Evolutionary conservation across 352 stramenopile species (phyloP).

Genomic region (Globisporangium camurandrum): DNA sequence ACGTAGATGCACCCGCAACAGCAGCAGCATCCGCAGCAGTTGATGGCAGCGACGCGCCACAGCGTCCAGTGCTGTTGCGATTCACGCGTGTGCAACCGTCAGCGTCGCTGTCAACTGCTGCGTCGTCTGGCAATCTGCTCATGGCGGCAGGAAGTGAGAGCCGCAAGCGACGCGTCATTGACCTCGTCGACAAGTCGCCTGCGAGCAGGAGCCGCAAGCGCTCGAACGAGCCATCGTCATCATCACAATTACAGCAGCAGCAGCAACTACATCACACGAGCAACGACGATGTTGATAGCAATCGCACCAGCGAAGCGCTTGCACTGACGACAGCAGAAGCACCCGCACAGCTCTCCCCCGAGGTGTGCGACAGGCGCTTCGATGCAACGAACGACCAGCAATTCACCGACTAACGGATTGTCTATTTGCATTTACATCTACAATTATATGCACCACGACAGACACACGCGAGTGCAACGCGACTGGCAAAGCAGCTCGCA

Average conservation of each 20-base stretch:
- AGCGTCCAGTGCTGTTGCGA: constrained; percentile 8
- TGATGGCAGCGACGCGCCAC: background rate
- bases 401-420: too few relatives aligned
- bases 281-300: background rate
- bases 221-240: too few relatives aligned
- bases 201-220: background rate
- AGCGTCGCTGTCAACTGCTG: background rate
- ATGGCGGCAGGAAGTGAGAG: background rate
- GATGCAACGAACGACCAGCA: too few relatives aligned
- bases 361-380: too few relatives aligned
- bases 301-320: background rate
- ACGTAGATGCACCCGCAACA: background rate
- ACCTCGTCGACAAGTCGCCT: background rate
- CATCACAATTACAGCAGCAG: too few relatives aligned
- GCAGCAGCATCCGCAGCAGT: background rate
- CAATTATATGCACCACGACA: too few relatives aligned
- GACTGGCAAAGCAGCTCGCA: constrained; percentile 36
- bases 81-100: constrained; percentile 1
- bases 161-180: background rate
- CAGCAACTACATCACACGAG: too few relatives aligned
- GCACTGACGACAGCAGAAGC: background rate
- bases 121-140: background rate
- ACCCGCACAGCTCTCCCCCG: background rate
- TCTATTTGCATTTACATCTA: too few relatives aligned
- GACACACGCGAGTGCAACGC: constrained; percentile 31